phyloP scores from a whole-genome alignment of 495 filamentous ascomycete genomes.

The Lophium mytilinum region DNA sequence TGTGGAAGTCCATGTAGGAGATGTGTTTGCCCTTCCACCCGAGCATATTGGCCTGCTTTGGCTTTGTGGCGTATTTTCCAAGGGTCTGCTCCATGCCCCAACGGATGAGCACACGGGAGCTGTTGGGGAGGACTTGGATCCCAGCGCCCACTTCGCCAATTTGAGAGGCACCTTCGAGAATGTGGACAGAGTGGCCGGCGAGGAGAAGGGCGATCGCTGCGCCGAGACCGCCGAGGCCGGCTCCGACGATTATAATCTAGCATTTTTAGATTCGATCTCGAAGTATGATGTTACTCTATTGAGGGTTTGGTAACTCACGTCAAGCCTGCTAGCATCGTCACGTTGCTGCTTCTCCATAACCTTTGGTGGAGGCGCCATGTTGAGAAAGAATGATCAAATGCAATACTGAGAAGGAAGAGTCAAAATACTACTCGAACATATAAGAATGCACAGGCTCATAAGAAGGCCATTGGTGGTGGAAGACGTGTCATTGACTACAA shows the following conservation, averaged over 20 bases:
- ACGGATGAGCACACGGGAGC: conserved; percentile 25
- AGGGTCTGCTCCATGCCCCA: conserved; percentile 28
- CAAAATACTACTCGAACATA: no score
- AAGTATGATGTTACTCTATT: neutral
- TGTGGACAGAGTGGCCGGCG: conserved; percentile 50
- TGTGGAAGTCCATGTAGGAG: conserved; percentile 15
- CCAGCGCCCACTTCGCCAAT: conserved; percentile 32
- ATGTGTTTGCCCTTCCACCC: conserved; percentile 17
- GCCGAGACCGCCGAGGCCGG: conserved; percentile 59
- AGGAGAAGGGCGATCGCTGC: conserved; percentile 54
- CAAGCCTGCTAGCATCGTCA: neutral
- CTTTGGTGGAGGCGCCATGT: neutral
- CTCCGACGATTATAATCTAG: conserved; percentile 53
- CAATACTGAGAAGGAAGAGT: neutral
- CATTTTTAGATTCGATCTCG: neutral
- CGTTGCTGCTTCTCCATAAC: neutral
- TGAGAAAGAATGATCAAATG: no score
- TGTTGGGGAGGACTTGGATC: conserved; percentile 35
- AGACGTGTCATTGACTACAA: no score
- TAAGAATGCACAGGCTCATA: no score
- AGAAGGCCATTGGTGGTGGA: no score
- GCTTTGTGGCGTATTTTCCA: neutral
- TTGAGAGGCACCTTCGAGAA: conserved; percentile 51
- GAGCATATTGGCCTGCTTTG: conserved; percentile 13
- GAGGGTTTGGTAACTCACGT: neutral